These are phyloP conservation scores for Coleophoma crateriformis DNA, from an alignment of 2,329 filamentous ascomycete species.

Conservation along the genomic window DNA sequence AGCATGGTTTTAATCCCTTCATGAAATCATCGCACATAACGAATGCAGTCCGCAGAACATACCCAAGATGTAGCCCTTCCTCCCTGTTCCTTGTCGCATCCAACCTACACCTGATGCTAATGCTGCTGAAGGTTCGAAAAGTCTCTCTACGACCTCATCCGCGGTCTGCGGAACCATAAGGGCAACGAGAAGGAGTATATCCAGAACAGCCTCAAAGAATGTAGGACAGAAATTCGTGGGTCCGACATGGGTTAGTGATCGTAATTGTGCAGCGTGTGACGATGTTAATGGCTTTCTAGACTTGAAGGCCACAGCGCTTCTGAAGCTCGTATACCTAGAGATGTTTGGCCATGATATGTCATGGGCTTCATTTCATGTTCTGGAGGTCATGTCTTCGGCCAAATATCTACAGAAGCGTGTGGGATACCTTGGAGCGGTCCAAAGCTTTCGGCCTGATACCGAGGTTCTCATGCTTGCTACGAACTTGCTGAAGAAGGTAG, in stretches of 20 bases:
- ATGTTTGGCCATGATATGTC: slow-evolving; percentile 99
- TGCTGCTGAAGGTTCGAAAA: slow-evolving; percentile 80
- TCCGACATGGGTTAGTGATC: slow-evolving; percentile 76
- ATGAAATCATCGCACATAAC: neutral
- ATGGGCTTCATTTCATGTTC: slow-evolving; percentile 96
- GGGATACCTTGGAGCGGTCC: slow-evolving; percentile 89
- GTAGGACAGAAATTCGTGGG: slow-evolving; percentile 82
- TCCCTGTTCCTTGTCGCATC: neutral
- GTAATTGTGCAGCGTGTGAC: neutral
- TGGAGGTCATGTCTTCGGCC: slow-evolving; percentile 96
- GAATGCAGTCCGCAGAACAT: neutral
- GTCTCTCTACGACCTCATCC: slow-evolving; percentile 96
- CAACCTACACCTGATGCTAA: neutral
- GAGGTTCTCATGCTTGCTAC: slow-evolving; percentile 97
- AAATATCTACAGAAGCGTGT: slow-evolving; percentile 96
- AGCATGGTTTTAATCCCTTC: too few relatives aligned
- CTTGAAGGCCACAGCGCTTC: slow-evolving; percentile 88
- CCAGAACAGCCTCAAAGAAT: slow-evolving; percentile 89
- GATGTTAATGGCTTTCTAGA: slow-evolving; percentile 43
- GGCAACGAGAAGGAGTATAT: slow-evolving; percentile 95
- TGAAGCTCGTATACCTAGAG: slow-evolving; percentile 96
- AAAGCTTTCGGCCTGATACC: slow-evolving; percentile 92
- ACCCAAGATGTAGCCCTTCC: neutral
- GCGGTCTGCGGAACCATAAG: slow-evolving; percentile 91
- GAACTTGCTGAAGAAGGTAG: slow-evolving; percentile 89